These are phyloP conservation scores for Saitozyma podzolica DNA, from an alignment of 768 basidiomycete species.

Conservation along the genomic window DNA sequence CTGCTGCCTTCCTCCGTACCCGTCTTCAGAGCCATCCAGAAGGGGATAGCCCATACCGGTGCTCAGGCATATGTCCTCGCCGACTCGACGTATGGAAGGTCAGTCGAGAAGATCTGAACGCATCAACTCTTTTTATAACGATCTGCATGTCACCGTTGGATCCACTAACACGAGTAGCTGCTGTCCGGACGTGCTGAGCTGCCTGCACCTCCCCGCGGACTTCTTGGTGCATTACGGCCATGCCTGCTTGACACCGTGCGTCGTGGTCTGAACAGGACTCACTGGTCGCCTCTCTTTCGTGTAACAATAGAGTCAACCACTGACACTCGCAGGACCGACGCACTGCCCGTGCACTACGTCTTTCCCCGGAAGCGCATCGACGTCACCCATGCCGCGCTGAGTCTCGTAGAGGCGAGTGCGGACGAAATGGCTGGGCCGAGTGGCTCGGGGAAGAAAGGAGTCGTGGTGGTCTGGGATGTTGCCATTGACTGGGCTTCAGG, in stretches of 20 bases:
- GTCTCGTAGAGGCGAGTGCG: constrained; percentile 26
- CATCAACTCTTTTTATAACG: not conserved
- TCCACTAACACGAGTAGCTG: constrained; percentile 61
- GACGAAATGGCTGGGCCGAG: constrained; percentile 18
- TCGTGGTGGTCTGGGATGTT: constrained; percentile 74
- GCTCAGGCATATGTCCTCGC: constrained; percentile 85
- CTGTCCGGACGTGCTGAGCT: constrained; percentile 94
- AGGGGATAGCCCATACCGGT: constrained; percentile 43
- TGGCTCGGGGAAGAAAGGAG: constrained; percentile 36
- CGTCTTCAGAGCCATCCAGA: constrained; percentile 70
- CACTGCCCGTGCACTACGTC: constrained; percentile 85
- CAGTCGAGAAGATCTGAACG: constrained; percentile 32
- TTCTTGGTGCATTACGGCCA: constrained; percentile 92
- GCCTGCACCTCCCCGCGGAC: constrained; percentile 89
- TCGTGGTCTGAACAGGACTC: not conserved
- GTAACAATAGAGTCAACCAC: not conserved
- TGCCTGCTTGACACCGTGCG: constrained; percentile 90
- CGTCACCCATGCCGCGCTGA: constrained; percentile 31
- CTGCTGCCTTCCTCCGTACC: constrained; percentile 81
- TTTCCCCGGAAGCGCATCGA: constrained; percentile 76
- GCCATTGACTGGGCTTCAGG: constrained; percentile 70
- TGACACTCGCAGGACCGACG: constrained; percentile 64
- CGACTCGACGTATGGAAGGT: constrained; percentile 97
- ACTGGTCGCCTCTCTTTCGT: not conserved
- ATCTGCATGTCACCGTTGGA: not conserved